Evolutionary conservation across 2,329 filamentous ascomycete species (phyloP), one percentile per base, ranked within the genome.

Genomic region (Alternaria gansuensis): DNA sequence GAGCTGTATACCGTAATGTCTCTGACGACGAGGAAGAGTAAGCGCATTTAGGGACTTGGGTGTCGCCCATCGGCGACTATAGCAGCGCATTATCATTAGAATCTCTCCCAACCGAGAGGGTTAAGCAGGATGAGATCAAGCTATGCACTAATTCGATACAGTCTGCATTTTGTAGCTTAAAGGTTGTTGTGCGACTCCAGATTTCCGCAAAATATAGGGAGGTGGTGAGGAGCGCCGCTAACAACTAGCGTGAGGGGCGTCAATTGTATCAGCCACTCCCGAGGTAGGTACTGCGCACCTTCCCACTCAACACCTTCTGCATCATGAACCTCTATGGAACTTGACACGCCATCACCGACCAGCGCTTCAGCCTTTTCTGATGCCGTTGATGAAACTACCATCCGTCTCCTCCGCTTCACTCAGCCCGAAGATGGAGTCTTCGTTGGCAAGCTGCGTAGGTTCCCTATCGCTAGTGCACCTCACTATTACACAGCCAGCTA

Each of bases 401-500:
- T 74, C 41, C 67, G 70, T 0, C 65, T 74, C 2, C 65, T 74
- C n/a, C 57, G 61, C 8, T 63, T 73, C 39, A 66, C 61, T 1
- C 52, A 41, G 34, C 44, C 54, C 48, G 28, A 46, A 46, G 28
- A 46, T 46, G 43, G 43, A n/a, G 10, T 46, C n/a, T 46, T 33
- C 28, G n/a, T 31, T 14, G 72, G 71, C 17, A 61, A 59, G 39
- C 44, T 73, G 26, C 55, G 66, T 41, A 65, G 53, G 14, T 74
- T 73, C 46, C 59, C 33, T 1, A 65, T 75, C n/a, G 59, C 61
- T 14, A 55, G 60, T 34, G 67, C 66, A 5, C 72, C 72, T 29
- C 68, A 66, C 14, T 75, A 72, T 41, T 72, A 65, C 54, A 68
- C 68, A 13, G 70, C 67, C 4, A 71, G 66, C 28, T 75, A 75